Base-by-base conservation (phyloP, 495 filamentous ascomycete genomes). In the Durotheca rogersii region DNA sequence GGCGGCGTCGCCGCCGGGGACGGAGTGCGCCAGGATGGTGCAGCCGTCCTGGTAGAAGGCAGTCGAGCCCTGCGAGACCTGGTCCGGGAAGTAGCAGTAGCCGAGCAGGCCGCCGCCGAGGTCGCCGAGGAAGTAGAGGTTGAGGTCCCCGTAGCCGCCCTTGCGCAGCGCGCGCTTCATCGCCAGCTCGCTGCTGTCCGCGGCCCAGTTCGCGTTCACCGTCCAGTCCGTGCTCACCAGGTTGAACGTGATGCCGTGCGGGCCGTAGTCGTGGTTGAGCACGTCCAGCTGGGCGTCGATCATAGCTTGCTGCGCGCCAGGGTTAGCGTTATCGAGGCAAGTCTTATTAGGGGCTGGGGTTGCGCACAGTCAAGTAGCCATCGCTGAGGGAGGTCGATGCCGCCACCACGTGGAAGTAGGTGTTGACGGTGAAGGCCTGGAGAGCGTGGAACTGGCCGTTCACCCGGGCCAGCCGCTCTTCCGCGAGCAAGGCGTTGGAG, bases 361-460 rank as follows among this genome's bases (percentile, higher is more conserved):
- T 27, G 34, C 65, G 31, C 46, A 77, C 71, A 2, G 76, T 78
- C 54, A 85, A 54, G 39, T 76, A 77, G 39, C 75, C 78, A 40
- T 68, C 71, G n/a, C 61, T 63, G n/a, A 72, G 61, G 0, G 62
- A 32, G 14, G 61, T 76, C 3, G 73, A 75, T 0, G 61, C 25
- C 32, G 77, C 72, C 18, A 87, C 69, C 39, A 87, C 78, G 65
- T 87, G 84, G 71, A 87, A 83, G 64, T 82, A 83, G 16, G 73
- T 68, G 27, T 77, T 66, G 39, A 87, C 68, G 42, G 56, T 72
- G 57, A 75, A 51, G 14, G 56, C 47, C 36, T 56, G 62, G 23
- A 54, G 57, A 16, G 41, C 41, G 11, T 54, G 53, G 20, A 41
- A 16, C 21, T 61, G 53, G 21, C 69, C 63, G 41, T 63, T 33